These are phyloP conservation scores for Brassica napus DNA, from an alignment of 345 rosid genomes.

Conservation along the genomic window DNA sequence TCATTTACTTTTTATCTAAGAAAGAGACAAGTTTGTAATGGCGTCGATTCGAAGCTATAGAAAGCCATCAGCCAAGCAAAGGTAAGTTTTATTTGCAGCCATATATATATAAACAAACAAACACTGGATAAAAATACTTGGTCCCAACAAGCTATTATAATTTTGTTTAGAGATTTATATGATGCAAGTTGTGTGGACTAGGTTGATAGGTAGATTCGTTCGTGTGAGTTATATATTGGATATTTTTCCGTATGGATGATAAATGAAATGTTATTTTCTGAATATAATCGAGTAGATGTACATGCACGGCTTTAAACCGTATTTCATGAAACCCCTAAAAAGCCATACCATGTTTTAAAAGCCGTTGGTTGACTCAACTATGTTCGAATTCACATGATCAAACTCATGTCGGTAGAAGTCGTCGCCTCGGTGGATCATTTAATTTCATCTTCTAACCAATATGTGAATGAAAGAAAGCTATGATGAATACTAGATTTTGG, in stretches of 20 bases:
- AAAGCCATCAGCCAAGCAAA: slow-evolving; percentile 23
- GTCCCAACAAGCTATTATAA: background rate
- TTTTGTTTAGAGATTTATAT: background rate
- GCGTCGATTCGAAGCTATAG: slow-evolving; percentile 26
- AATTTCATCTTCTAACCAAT: slow-evolving; percentile 20
- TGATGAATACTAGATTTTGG: background rate
- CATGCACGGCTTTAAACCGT: background rate
- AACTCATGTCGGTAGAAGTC: background rate
- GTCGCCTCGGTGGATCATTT: background rate
- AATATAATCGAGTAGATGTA: background rate
- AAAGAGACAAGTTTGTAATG: slow-evolving; percentile 20
- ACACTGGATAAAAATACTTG: background rate
- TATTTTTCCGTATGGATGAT: background rate
- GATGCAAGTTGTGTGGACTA: slow-evolving; percentile 14
- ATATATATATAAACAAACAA: background rate
- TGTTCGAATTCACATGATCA: background rate
- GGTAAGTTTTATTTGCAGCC: slow-evolving; percentile 11
- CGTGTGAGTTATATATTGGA: background rate
- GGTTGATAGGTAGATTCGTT: background rate
- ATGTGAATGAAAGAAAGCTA: background rate
- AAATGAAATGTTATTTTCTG: background rate
- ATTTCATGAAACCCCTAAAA: background rate
- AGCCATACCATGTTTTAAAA: background rate
- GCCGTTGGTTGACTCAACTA: background rate
- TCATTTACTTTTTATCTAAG: slow-evolving; percentile 14